phyloP scores from a whole-genome alignment of 306 rosid genomes.

The Potentilla sterilis region DNA sequence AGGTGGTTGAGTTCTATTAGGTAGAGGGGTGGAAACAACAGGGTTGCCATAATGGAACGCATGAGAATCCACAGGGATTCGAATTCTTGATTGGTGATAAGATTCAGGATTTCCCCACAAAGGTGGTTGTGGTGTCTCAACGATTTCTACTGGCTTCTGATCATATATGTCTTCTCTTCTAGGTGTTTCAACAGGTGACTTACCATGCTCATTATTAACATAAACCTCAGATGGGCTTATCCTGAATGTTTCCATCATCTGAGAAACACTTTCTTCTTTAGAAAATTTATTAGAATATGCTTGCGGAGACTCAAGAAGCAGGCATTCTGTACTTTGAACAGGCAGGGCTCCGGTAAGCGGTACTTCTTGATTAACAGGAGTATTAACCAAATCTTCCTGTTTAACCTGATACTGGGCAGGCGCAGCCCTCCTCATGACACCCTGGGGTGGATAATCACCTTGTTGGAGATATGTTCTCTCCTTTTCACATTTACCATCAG shows the following conservation, averaged over 20 bases:
- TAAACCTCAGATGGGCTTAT: slow-evolving; percentile 35
- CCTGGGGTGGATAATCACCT: slow-evolving; percentile 29
- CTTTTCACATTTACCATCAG: slow-evolving; percentile 41
- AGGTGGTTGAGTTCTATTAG: slow-evolving; percentile 21
- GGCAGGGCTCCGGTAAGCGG: slow-evolving; percentile 32
- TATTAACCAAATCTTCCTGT: slow-evolving; percentile 32
- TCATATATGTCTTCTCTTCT: slow-evolving; percentile 43
- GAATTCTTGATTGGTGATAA: slow-evolving; percentile 42
- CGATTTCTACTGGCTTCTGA: slow-evolving; percentile 41
- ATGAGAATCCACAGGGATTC: slow-evolving; percentile 31
- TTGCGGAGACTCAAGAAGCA: slow-evolving; percentile 42
- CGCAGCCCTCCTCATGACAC: slow-evolving; percentile 34
- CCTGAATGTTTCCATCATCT: slow-evolving; percentile 39
- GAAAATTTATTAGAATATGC: slow-evolving; percentile 41
- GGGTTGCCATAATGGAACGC: slow-evolving; percentile 28
- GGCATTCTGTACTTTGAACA: slow-evolving; percentile 39
- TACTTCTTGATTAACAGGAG: slow-evolving; percentile 34
- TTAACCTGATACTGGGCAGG: slow-evolving; percentile 42
- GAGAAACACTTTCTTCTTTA: slow-evolving; percentile 32
- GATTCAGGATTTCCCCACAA: slow-evolving; percentile 52
- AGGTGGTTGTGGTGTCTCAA: slow-evolving; percentile 51
- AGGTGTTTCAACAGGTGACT: slow-evolving; percentile 36
- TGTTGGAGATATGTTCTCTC: slow-evolving; percentile 38
- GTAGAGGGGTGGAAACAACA: slow-evolving; percentile 26
- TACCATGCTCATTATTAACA: slow-evolving; percentile 35